A percentile compares a stretch with the other conserved stretches of the same genome.
Evolutionary conservation across 129 eudicot genomes (phyloP).

Genomic region (Ambrosia trifida): DNA sequence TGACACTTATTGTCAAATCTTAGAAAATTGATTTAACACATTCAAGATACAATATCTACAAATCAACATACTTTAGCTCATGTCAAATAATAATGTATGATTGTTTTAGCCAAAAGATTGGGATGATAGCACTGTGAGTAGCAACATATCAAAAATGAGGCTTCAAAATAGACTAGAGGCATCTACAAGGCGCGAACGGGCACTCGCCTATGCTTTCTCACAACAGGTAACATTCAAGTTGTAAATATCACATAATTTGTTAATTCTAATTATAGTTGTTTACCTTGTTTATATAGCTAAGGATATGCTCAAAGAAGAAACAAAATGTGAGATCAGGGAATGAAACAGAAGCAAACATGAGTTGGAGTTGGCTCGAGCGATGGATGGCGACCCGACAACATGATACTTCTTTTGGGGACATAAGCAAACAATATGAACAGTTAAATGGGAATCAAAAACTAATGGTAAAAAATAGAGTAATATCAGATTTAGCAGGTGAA

Average conservation of each 20-base stretch:
- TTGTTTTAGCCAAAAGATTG: slow-evolving; percentile 69
- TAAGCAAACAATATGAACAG: slow-evolving; percentile 47
- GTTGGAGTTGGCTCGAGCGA: slow-evolving; percentile 92
- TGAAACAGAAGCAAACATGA: slow-evolving; percentile 54
- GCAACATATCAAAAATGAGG: slow-evolving; percentile 73
- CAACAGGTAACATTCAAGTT: slow-evolving; percentile 58
- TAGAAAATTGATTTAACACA: too few species aligned
- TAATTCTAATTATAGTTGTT: not conserved
- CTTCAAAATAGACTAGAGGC: slow-evolving; percentile 73
- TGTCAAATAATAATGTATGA: not conserved
- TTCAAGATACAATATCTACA: too few species aligned
- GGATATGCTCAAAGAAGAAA: slow-evolving; percentile 77
- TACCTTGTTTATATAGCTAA: slow-evolving; percentile 43
- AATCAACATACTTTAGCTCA: too few species aligned
- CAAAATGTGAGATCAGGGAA: slow-evolving; percentile 42
- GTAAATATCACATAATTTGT: too few species aligned
- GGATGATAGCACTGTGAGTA: slow-evolving; percentile 86
- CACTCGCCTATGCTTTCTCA: slow-evolving; percentile 92
- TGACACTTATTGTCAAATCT: too few species aligned
- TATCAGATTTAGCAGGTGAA: slow-evolving; percentile 50
- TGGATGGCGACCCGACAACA: slow-evolving; percentile 94
- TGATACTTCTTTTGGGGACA: slow-evolving; percentile 48
- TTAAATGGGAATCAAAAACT: slow-evolving; percentile 34
- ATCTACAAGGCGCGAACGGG: slow-evolving; percentile 87
- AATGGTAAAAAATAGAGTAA: slow-evolving; percentile 32